These are phyloP conservation scores for Aspergillus sp. DNA, from an alignment of 2,329 filamentous ascomycete species.

Conservation along the genomic window DNA sequence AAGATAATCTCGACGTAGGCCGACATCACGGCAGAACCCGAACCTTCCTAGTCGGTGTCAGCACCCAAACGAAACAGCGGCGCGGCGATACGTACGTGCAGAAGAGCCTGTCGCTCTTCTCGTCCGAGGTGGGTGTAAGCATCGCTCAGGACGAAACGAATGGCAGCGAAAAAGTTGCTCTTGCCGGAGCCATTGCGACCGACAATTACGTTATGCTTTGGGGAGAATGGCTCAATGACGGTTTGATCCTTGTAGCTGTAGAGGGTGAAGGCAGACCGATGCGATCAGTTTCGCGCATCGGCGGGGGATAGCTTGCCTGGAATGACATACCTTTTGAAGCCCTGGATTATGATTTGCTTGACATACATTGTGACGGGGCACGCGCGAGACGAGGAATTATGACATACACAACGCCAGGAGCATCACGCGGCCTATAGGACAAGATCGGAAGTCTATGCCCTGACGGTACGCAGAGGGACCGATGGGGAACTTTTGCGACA, in stretches of 20 bases:
- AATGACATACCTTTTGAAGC: slow-evolving; percentile 84
- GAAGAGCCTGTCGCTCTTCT: slow-evolving; percentile 89
- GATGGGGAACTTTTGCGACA: slow-evolving; percentile 1
- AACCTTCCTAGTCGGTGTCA: slow-evolving; percentile 66
- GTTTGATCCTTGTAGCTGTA: slow-evolving; percentile 97
- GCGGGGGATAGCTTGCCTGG: not conserved
- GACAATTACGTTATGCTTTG: slow-evolving; percentile 97
- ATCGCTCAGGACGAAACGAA: slow-evolving; percentile 97
- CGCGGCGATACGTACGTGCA: slow-evolving; percentile 60
- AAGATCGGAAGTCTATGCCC: slow-evolving; percentile 5
- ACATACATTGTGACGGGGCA: slow-evolving; percentile 73
- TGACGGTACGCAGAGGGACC: not conserved
- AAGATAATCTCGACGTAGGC: slow-evolving; percentile 99
- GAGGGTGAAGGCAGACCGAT: not conserved
- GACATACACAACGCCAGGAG: slow-evolving; percentile 21
- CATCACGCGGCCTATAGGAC: slow-evolving; percentile 27
- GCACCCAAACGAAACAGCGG: slow-evolving; percentile 7
- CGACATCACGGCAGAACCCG: slow-evolving; percentile 95
- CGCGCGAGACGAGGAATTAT: slow-evolving; percentile 27
- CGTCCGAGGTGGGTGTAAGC: slow-evolving; percentile 94
- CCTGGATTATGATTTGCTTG: slow-evolving; percentile 99
- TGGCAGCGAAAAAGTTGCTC: slow-evolving; percentile 99
- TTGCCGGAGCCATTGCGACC: slow-evolving; percentile 99
- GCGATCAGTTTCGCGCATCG: not conserved
- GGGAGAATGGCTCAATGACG: slow-evolving; percentile 95